Evolutionary conservation across 2,329 filamentous ascomycete genomes (phyloP), one percentile per base, ranked within the genome.

Genomic region (Periconia sp.): DNA sequence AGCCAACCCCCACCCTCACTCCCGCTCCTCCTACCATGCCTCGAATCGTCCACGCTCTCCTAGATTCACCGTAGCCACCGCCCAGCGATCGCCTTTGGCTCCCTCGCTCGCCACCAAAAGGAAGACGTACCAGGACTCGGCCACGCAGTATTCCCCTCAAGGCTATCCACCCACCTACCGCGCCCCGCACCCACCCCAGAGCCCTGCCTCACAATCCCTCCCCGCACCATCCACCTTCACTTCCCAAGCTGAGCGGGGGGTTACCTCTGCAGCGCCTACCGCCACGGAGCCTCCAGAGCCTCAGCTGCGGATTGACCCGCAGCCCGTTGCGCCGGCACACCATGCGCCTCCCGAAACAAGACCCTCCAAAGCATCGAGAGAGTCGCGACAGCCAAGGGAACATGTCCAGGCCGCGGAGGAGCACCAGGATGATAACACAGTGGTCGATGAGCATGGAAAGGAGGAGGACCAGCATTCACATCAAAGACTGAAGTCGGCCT

Each of bases 121-220:
- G 57, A 69, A 65, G 59, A 58, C 63, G 49, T 79, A 77, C 70
- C 74, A 76, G 53, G 79, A 83, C 74, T 75, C 75, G 33, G 77
- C 73, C 54, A 84, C 81, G 35, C 82, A 84, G 67, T 84, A 83
- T 67, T 81, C 80, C 42, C 81, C 80, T 43, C 74, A 78, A 52
- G 75, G 74, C 54, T 74, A 68, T 50, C 74, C 80, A 59, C 74
- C 78, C 55, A 79, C 79, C 49, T 74, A 72, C 49, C 66, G 60
- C 2, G 47, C 55, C 11, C 23, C 45, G 41, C 58, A 56, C 11
- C 6, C 59, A 46, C 15, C 33, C 11, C 43, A 52, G 48, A 48
- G 52, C 15, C 46, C 57, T 45, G 50, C 49, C 23, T 8, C 37
- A n/a, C 31, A 45, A 9, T 45, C 58, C 11, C 52, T 52, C 13